Evolutionary conservation across 2,329 filamentous ascomycete species (phyloP).

Genomic region (Verticillium isaacii): DNA sequence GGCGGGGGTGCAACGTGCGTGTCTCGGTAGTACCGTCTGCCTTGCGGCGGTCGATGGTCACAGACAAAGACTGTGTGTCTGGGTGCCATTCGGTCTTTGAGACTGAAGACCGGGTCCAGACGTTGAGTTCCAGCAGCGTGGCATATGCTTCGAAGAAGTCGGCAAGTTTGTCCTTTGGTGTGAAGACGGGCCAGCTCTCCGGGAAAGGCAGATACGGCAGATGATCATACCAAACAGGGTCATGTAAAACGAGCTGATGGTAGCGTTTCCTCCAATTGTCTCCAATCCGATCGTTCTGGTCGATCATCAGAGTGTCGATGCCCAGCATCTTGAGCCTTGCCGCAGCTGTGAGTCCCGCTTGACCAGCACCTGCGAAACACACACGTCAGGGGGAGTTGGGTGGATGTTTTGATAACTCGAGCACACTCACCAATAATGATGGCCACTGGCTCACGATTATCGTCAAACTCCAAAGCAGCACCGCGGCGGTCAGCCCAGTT

Average conservation of each 20-base stretch:
- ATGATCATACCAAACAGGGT: slow-evolving; percentile 55
- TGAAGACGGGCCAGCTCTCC: slow-evolving; percentile 59
- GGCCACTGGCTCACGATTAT: slow-evolving; percentile 9
- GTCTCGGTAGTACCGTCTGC: slow-evolving; percentile 40
- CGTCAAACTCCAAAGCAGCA: slow-evolving; percentile 8
- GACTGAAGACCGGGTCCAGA: slow-evolving; percentile 52
- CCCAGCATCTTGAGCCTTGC: slow-evolving; percentile 52
- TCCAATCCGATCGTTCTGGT: slow-evolving; percentile 45
- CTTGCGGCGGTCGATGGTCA: slow-evolving; percentile 43
- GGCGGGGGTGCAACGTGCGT: slow-evolving; percentile 54
- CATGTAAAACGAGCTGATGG: slow-evolving; percentile 53
- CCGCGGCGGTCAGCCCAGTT: slow-evolving; percentile 15
- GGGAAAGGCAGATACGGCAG: slow-evolving; percentile 60
- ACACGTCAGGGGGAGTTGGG: slow-evolving; percentile 2
- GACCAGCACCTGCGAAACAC: slow-evolving; percentile 41
- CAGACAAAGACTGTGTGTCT: slow-evolving; percentile 45
- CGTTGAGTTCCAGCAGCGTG: slow-evolving; percentile 56
- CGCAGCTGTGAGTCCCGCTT: slow-evolving; percentile 46
- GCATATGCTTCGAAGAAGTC: slow-evolving; percentile 62
- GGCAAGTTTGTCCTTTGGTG: slow-evolving; percentile 62
- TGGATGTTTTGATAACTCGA: background rate
- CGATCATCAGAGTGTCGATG: slow-evolving; percentile 46
- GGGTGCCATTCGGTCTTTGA: slow-evolving; percentile 42
- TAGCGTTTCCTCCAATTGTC: slow-evolving; percentile 59
- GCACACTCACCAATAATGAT: slow-evolving; percentile 17